Base-by-base conservation (phyloP, 1,284 basidiomycete species). In the Leccinum insolens region DNA sequence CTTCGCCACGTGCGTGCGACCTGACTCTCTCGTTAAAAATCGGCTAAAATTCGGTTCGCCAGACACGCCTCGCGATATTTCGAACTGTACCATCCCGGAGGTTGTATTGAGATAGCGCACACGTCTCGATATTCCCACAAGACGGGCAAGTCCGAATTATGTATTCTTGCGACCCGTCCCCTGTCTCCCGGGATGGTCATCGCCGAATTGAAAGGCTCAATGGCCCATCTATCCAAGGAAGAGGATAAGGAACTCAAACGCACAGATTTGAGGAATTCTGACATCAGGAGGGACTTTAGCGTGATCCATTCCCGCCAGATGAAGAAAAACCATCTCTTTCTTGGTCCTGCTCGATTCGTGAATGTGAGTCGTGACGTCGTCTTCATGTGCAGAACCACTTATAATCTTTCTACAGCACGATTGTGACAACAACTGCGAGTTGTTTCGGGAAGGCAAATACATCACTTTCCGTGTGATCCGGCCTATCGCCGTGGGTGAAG, bases 271-370 rank as follows among this genome's bases (percentile, higher is more conserved):
- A 84, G 87, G 70, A 88, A 89, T 71, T 86, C 85, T 63, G 92
- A 93, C 71, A 91, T 92, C 68, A 85, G 93, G 66, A 85, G 92
- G 73, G 95, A 97, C 77, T 97, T 96, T 75, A 95, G 93, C 75
- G 94, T 97, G 73, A 94, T 96, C 68, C 92, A 95, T 77, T 95
- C 93, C 57, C 92, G 92, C 72, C 89, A 93, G 75, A 91, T 94
- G 84, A 94, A 95, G 81, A 95, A 94, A 82, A 95, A 95, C 74
- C 93, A 96, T 82, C 84, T 97, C 71, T 92, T 97, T 81, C 83
- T 97, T 72, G 95, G 95, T 2, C 95, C 95, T 62, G 95, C 95
- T 77, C 89, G 95, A 72, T 97, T 97, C 82, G 94, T 96, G 70
- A 97, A 97, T 77, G 94, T 95, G 80, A 86, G 93, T 82, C 64